Percentiles rank a stretch among this genome's conserved stretches.
These are phyloP conservation scores for Tephrocybe sp. DNA, from an alignment of 768 basidiomycete species.

Conservation along the genomic window DNA sequence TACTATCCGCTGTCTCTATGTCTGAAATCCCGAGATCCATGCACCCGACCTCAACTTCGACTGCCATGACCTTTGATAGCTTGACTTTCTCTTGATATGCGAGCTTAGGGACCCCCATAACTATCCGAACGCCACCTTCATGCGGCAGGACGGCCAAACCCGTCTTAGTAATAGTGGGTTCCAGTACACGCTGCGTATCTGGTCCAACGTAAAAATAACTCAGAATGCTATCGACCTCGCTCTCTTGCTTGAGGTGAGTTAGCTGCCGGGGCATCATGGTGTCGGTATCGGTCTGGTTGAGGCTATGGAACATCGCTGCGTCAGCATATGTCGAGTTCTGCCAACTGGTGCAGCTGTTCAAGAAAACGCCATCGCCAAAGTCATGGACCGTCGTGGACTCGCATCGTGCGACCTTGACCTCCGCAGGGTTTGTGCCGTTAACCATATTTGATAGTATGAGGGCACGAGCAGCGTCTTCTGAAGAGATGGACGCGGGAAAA, in stretches of 20 bases:
- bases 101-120: conserved; percentile 21
- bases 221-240: background rate
- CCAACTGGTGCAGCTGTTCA: conserved; percentile 18
- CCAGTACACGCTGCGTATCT: conserved; percentile 5
- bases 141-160: conserved; percentile 19
- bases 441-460: conserved; percentile 4
- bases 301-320: conserved; percentile 8
- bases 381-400: conserved; percentile 1
- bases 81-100: conserved; percentile 6
- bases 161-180: conserved; percentile 9
- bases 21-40: conserved; percentile 1
- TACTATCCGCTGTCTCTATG: background rate
- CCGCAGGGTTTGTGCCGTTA: conserved; percentile 9
- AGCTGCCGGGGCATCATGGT: conserved; percentile 21
- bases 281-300: conserved; percentile 22
- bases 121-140: conserved; percentile 13
- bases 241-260: background rate
- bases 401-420: conserved; percentile 8
- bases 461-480: conserved; percentile 11
- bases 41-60: conserved; percentile 22
- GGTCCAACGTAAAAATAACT: conserved; percentile 18
- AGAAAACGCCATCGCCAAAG: conserved; percentile 11
- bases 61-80: conserved; percentile 16
- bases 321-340: conserved; percentile 22
- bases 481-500: conserved; percentile 16